These are phyloP conservation scores for Macrocybe gigantea DNA, from an alignment of 768 basidiomycete genomes.

Conservation along the genomic window DNA sequence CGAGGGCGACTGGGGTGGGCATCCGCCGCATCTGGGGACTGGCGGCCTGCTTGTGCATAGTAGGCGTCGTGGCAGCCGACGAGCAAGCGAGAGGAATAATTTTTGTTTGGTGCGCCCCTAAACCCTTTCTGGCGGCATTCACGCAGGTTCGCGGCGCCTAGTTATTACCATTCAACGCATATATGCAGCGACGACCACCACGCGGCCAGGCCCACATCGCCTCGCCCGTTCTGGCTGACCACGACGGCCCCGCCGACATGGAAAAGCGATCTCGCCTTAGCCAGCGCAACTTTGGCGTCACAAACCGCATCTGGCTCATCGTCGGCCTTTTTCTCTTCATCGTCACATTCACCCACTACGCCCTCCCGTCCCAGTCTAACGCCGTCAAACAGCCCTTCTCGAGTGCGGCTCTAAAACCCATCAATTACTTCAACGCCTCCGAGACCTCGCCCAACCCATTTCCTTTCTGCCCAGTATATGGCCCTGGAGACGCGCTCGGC, in stretches of 20 bases:
- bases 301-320: slow-evolving; percentile 66
- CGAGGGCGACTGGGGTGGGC: slow-evolving; percentile 49
- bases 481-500: slow-evolving; percentile 75
- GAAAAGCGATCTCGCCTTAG: slow-evolving; percentile 48
- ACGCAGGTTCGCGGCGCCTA: too few relatives aligned
- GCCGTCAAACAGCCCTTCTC: slow-evolving; percentile 24
- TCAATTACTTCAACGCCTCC: slow-evolving; percentile 76
- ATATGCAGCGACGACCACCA: slow-evolving; percentile 57
- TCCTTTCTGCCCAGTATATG: slow-evolving; percentile 85
- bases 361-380: slow-evolving; percentile 34
- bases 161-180: too few relatives aligned
- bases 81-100: background rate
- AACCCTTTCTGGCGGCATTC: background rate
- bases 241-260: slow-evolving; percentile 41
- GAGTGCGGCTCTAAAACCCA: slow-evolving; percentile 51
- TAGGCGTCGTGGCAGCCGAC: background rate
- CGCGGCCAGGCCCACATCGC: slow-evolving; percentile 51
- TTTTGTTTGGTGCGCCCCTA: background rate
- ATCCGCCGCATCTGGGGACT: slow-evolving; percentile 33
- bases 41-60: slow-evolving; percentile 8
- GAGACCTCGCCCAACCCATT: slow-evolving; percentile 68
- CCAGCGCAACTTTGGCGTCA: slow-evolving; percentile 56
- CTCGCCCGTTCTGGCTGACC: slow-evolving; percentile 32
- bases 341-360: slow-evolving; percentile 49
- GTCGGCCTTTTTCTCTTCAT: slow-evolving; percentile 48